A percentile compares a stretch with the other conserved stretches of the same genome.
Evolutionary conservation across 2,329 filamentous ascomycete genomes (phyloP).

Genomic region (Colletotrichum acutatum): DNA sequence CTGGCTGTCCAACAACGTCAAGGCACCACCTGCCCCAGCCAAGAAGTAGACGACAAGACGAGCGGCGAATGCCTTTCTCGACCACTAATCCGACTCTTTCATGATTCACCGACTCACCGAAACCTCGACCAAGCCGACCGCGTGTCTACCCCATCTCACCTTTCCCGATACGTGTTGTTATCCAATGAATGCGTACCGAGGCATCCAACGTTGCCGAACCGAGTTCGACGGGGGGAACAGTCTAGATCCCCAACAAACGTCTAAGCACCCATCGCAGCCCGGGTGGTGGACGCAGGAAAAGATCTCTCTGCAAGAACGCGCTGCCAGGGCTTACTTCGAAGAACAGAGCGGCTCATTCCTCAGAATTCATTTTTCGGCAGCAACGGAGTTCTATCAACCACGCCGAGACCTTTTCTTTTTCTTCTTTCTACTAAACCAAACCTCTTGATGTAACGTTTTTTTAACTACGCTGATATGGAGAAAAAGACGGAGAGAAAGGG

Average conservation of each 20-base stretch:
- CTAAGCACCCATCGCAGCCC: not conserved
- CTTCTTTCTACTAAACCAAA: constrained; percentile 1
- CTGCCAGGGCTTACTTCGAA: not conserved
- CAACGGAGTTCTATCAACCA: not conserved
- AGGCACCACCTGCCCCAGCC: constrained; percentile 66
- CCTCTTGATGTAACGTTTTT: constrained; percentile 24
- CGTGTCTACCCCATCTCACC: not conserved
- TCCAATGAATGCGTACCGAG: constrained; percentile 4
- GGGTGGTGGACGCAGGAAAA: constrained; percentile 12
- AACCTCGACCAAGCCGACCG: not conserved
- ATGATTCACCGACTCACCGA: not conserved
- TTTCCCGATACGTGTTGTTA: not conserved
- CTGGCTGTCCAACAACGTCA: constrained; percentile 88
- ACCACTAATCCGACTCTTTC: constrained; percentile 5
- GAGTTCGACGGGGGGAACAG: not conserved
- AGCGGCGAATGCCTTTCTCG: constrained; percentile 1
- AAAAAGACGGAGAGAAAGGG: constrained; percentile 1
- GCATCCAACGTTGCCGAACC: constrained; percentile 8
- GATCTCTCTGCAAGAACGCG: constrained; percentile 7
- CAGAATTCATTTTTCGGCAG: not conserved
- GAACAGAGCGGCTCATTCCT: not conserved
- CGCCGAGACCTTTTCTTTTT: constrained; percentile 7
- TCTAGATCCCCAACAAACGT: not conserved
- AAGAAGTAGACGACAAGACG: constrained; percentile 59
- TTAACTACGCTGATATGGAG: constrained; percentile 17